Evolutionary conservation across 73 alveolate genomes (phyloP).

Genomic region (Blepharisma japonicum): DNA sequence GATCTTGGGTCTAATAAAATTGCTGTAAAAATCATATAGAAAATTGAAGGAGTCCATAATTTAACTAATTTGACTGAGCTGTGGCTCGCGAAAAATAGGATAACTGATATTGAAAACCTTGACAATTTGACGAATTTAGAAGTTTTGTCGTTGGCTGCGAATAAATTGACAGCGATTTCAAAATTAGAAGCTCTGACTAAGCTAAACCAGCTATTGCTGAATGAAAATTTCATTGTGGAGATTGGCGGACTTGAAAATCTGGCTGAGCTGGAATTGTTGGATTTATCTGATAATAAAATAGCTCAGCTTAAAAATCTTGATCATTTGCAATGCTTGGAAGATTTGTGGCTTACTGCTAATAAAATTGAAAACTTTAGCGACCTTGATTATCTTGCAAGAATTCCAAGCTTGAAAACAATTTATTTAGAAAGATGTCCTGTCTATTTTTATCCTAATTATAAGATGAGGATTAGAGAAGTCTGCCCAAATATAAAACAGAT

Average conservation of each 20-base stretch:
- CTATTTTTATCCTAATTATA: slow-evolving; percentile 12
- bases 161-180: slow-evolving; percentile 69
- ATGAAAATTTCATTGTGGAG: slow-evolving; percentile 82
- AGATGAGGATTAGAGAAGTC: background rate
- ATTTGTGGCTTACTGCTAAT: slow-evolving; percentile 68
- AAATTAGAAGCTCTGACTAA: slow-evolving; percentile 60
- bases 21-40: too few relatives aligned
- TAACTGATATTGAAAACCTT: slow-evolving; percentile 74
- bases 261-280: slow-evolving; percentile 73
- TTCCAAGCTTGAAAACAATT: slow-evolving; percentile 63
- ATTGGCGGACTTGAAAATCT: slow-evolving; percentile 76
- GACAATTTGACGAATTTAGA: slow-evolving; percentile 73
- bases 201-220: slow-evolving; percentile 77
- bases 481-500: slow-evolving; percentile 4
- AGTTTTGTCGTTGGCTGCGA: slow-evolving; percentile 88
- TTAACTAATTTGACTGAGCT: slow-evolving; percentile 13
- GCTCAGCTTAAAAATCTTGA: slow-evolving; percentile 72
- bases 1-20: slow-evolving; percentile 88
- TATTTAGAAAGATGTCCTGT: slow-evolving; percentile 50
- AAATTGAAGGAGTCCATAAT: background rate
- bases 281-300: slow-evolving; percentile 88
- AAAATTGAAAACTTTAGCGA: slow-evolving; percentile 66
- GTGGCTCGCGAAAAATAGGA: slow-evolving; percentile 48
- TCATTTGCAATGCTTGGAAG: slow-evolving; percentile 34
- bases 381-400: slow-evolving; percentile 57